Evolutionary conservation across 805 yeast species (phyloP).

Genomic region (Monosporozyma aerobia): DNA sequence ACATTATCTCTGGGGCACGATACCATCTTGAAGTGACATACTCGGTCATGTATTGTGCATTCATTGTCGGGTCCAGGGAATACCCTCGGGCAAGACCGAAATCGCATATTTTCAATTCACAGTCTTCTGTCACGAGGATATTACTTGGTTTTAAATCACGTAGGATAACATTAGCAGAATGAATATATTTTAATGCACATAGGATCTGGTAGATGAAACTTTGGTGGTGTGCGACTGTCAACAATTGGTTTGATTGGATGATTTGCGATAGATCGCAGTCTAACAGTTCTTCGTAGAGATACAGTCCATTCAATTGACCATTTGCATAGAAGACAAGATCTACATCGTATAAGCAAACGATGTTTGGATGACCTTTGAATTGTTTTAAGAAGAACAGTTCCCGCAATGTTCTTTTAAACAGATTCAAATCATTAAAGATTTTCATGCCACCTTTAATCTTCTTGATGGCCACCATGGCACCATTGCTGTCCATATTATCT

Average conservation of each 20-base stretch:
- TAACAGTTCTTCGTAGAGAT: constrained; percentile 91
- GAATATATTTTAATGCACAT: constrained; percentile 84
- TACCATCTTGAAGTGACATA: constrained; percentile 98
- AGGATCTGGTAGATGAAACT: constrained; percentile 83
- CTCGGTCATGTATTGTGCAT: constrained; percentile 87
- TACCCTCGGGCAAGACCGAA: constrained; percentile 95
- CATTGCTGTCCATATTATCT: constrained; percentile 50
- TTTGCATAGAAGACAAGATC: constrained; percentile 65
- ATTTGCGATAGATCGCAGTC: constrained; percentile 97
- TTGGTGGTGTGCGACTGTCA: constrained; percentile 91
- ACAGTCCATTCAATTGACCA: constrained; percentile 77
- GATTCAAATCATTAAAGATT: constrained; percentile 77
- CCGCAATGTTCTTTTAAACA: constrained; percentile 78
- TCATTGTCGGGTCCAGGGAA: constrained; percentile 67
- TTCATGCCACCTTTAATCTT: constrained; percentile 54
- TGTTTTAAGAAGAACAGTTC: constrained; percentile 84
- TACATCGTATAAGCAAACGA: constrained; percentile 86
- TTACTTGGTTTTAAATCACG: constrained; percentile 94
- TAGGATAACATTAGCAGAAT: constrained; percentile 84
- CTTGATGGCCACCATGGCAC: constrained; percentile 75
- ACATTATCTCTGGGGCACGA: constrained; percentile 95
- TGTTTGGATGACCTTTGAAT: constrained; percentile 91
- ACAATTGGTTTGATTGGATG: constrained; percentile 82
- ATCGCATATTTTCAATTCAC: constrained; percentile 92
- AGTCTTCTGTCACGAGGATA: constrained; percentile 85